phyloP scores from a whole-genome alignment of 176 grass and related monocot species.

The Oryza coarctata region DNA sequence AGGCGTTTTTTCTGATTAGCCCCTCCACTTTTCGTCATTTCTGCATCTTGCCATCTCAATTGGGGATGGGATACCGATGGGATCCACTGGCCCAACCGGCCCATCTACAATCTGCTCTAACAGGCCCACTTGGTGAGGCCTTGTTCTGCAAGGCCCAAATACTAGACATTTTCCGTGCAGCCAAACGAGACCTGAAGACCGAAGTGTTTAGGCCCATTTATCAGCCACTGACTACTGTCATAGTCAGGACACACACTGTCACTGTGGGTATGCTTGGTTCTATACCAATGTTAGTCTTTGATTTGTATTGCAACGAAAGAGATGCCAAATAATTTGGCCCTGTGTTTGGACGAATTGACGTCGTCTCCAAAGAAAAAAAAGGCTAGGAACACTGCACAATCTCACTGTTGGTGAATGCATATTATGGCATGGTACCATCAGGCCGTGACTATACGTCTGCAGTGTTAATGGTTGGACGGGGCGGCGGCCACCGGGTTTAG shows the following conservation, averaged over 20 bases:
- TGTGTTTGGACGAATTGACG: no score
- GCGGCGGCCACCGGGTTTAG: background rate
- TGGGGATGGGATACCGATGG: background rate
- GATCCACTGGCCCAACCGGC: background rate
- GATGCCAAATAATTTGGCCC: no score
- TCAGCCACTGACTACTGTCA: no score
- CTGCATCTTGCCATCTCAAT: background rate
- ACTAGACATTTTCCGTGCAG: no score
- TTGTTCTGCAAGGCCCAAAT: no score
- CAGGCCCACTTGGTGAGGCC: background rate
- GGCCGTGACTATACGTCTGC: background rate
- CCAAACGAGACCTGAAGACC: no score
- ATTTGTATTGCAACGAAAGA: no score
- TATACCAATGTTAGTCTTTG: no score
- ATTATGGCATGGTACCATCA: background rate
- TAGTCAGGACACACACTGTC: no score
- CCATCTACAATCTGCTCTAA: background rate
- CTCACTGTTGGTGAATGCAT: background rate
- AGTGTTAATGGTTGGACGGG: constrained; percentile 6
- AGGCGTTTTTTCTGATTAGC: background rate
- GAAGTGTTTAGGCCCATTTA: no score
- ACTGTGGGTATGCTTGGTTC: no score
- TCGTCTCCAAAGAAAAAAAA: background rate
- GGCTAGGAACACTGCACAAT: background rate
- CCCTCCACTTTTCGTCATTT: background rate